Base-by-base conservation (phyloP, 2,329 filamentous ascomycete species). In the Aspergillus chevalieri region DNA sequence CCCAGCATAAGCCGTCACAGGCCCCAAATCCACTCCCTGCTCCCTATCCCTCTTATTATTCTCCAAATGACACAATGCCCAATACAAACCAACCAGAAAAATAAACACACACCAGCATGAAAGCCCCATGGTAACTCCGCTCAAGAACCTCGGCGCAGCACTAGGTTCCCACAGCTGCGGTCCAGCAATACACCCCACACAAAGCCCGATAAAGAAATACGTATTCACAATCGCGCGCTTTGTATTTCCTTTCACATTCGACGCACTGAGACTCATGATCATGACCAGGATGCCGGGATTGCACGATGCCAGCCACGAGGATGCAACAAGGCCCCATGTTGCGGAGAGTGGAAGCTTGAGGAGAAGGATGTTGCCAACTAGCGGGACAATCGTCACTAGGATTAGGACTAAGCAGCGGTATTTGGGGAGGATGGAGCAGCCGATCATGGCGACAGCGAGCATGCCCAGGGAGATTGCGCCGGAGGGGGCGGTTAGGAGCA, bases 221-320 rank as follows among this genome's bases (percentile, higher is more conserved):
- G 69, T 65, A 47, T 71, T 76, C 21, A 74, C 69, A 3, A 74
- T 65, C 6, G 73, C 64, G 6, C 69, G 67, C 54, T 78, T 78
- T 1, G 75, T 78, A 57, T 78, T 78, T 0, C 76, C 75, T 39
- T 74, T 72, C 17, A 75, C 68, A 47, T 78, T 78, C 14, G 74
- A 77, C 0, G 74, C 74, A 4, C 62, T 67, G 1, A 78, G 65
- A 6, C 65, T 70, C 17, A 76, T 66, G 0, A 74, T 63, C 26
- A 75, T 69, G 4, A 65, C 68, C 63, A 69, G 67, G 47, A 66
- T 58, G 34, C 68, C 59, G 5, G 71, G 70, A 53, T 74, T 74
- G 47, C 66, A 69, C 1, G 73, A 74, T n/a, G 72, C 69, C 62
- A 69, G 44, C 75, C 75, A 78, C 0, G 74, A 70, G 0, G 72